Evolutionary conservation across 176 grass and related monocot species (phyloP), one percentile per base, ranked within the genome.

Genomic region (Cymbopogon citratus): DNA sequence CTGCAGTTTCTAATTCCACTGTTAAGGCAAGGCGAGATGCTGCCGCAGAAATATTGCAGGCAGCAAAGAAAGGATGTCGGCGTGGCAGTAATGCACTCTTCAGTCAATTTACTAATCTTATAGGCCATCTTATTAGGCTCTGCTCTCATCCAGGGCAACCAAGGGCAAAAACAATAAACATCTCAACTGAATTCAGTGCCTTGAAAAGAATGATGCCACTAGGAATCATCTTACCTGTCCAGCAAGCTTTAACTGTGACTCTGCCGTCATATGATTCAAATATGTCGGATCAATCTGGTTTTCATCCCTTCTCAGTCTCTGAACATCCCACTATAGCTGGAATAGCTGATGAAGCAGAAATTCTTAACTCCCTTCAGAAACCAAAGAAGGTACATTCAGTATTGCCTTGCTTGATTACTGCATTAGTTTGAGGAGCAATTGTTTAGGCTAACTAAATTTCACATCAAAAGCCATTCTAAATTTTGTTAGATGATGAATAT

Each of bases 131-230:
- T 24, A 98, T 98, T 82, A 98, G 77, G 87, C 74, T 98, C 66
- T 98, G 96, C 63, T 90, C 88, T 91, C 96, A 98, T 92, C 85
- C 88, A 31, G 96, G 96, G 71, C 86, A 95, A 70, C 82, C 90
- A 13, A 95, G 82, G 85, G 89, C 90, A 0, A 95, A 75, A 52
- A 82, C 88, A 69, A 88, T 98, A 67, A 95, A 98, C 84, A 90
- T 98, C 54, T 88, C 96, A 49, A 95, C 90, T 24, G 96, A 98
- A 65, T 98, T 98, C 80, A 98, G 96, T 92, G 81, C 96, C 80
- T 91, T 98, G 83, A 98, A 98, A 81, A 89, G 96, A 83, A 95
- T 98, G 96, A 98, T 95, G 96, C 96, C 96, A 19, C 80, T 98
- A 82, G 96, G 89, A 84, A 90, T 98, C 84, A 91, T 95, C 88